Base-by-base conservation (phyloP, 2,329 filamentous ascomycete genomes). In the Didymella arachidicola region DNA sequence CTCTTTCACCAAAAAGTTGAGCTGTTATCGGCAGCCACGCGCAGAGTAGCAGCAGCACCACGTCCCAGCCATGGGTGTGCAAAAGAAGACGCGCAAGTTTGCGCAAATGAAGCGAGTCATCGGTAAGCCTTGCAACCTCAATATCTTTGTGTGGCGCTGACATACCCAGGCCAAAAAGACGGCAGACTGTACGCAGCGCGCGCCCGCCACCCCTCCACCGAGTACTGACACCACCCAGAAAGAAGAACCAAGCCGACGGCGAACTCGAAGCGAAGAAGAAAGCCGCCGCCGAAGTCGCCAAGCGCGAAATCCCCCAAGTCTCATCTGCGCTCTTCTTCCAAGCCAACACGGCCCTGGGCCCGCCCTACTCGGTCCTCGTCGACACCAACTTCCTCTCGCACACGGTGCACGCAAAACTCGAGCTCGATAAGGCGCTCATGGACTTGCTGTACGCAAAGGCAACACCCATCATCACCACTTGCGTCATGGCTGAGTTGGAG, bases 61-160 rank as follows among this genome's bases (percentile, higher is more conserved):
- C 58, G 51, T 60, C 59, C 55, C 66, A 68, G 77, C 61, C 34
- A 97, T 97, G 94, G 93, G 93, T 79, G 87, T 93, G 68, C 87
- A 89, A 63, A 97, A 96, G 82, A 92, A 89, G 77, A 96, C 92
- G 52, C 88, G 93, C 81, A 97, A 97, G 82, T 98, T 97, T 77
- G 94, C 88, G 59, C 66, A 71, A 79, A 87, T 93, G 73, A 96
- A 97, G 82, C 85, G 92, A 68, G 82, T 97, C 52, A 93, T 97
- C 68, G 89, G 91, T 74, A 59, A 32, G 66, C 26, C n/a, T n/a
- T n/a, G 19, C n/a, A 39, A 25, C 7, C 18, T 16, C 6, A 34
- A 3, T 30, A 43, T 19, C 32, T 18, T 16, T 18, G 16, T 10
- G 36, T 16, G 16, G 1, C n/a, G 14, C 52, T 53, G 39, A 57